Base-by-base conservation (phyloP, 108 stramenopile genomes). In the Nitzschia sp. region DNA sequence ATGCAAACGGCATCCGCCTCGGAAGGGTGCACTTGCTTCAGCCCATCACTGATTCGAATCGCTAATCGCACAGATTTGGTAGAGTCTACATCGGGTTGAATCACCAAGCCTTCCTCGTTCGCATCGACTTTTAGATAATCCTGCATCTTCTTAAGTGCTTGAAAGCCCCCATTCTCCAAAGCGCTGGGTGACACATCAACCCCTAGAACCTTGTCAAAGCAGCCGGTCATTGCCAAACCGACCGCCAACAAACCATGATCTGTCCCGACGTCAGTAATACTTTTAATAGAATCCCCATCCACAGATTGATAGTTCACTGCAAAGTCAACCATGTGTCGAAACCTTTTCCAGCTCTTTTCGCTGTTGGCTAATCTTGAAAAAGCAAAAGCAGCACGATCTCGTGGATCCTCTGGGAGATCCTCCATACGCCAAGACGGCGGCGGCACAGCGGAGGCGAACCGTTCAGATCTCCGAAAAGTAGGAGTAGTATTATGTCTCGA, bases 241-340 rank as follows among this genome's bases (percentile, higher is more conserved):
- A 85, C 54, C 21, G 89, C 75, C 24, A 93, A 60, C 33, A 90
- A 66, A 4, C 92, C 92, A 66, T 93, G 92, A 75, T 93, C 92
- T 28, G 89, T 91, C 3, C 89, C 92, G 27, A 93, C 74, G 65
- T 93, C 92, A 15, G 83, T 87, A 32, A 87, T 67, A 11, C 84
- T 76, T 62, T 21, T 4, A 38, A 45, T 46, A 28, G 6, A 63
- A 11, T 23, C 13, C 1, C 42, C 13, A 21, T 64, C 21, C 26
- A 53, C n/a, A 13, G 1, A 3, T 23, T n/a, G 62, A 2, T 25
- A 35, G 2, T 53, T 29, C n/a, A 54, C 42, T 5, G 71, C 71
- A 46, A 82, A 42, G 32, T 75, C 71, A 21, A 82, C 64, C 8
- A 82, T 17, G 47, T 65, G 80, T n/a, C 67, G 32, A 27, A 82